Evolutionary conservation across 176 grass and related monocot genomes (phyloP).

Genomic region (Oryza glumipatula): DNA sequence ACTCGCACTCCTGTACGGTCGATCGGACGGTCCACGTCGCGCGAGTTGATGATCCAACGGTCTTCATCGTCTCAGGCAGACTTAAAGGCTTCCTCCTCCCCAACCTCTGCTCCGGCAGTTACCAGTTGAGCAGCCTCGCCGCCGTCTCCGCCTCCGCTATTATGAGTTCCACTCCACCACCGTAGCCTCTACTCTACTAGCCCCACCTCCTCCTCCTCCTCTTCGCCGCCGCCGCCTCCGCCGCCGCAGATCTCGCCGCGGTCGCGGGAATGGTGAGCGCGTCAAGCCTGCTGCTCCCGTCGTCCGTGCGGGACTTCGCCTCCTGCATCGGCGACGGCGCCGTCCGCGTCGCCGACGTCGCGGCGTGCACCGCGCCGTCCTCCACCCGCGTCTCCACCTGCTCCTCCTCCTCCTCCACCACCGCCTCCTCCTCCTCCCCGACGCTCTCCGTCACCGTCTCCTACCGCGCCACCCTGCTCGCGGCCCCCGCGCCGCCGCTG

Average conservation of each 20-base stretch:
- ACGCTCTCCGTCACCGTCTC: constrained; percentile 55
- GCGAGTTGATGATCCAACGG: not conserved
- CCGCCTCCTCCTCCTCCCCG: constrained; percentile 4
- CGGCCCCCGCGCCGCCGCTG: constrained; percentile 25
- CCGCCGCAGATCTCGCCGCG: not conserved
- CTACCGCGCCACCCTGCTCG: constrained; percentile 30
- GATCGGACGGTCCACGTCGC: not conserved
- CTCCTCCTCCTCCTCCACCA: not conserved
- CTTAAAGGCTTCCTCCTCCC: constrained; percentile 23
- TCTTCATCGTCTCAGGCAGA: not conserved
- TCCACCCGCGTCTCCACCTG: constrained; percentile 40
- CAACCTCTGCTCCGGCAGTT: constrained; percentile 34
- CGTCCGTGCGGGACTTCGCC: constrained; percentile 68
- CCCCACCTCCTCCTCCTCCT: not conserved
- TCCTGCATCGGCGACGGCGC: constrained; percentile 86
- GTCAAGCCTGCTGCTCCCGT: constrained; percentile 61
- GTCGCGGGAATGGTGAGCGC: constrained; percentile 53
- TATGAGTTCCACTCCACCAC: not conserved
- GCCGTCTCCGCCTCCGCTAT: not conserved
- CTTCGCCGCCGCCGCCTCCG: too few relatives aligned
- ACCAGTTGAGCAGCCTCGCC: constrained; percentile 21
- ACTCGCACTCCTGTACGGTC: too few relatives aligned
- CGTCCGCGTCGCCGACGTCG: constrained; percentile 56
- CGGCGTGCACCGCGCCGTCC: constrained; percentile 47
- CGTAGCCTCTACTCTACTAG: not conserved